A percentile compares a stretch with the other conserved stretches of the same genome.
These are phyloP conservation scores for Aspergillus alliaceus DNA, from an alignment of 2,329 filamentous ascomycete genomes.

Conservation along the genomic window DNA sequence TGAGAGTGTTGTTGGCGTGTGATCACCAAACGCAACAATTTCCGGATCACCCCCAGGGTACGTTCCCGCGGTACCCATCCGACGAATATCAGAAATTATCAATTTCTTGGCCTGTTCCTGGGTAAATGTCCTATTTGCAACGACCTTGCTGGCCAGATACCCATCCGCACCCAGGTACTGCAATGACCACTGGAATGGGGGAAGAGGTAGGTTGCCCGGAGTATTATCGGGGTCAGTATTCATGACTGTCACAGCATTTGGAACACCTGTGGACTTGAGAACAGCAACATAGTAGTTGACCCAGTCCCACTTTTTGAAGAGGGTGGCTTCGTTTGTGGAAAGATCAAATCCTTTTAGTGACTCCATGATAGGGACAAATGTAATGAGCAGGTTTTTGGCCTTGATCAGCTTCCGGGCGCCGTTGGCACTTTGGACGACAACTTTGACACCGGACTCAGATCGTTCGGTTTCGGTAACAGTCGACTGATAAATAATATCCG, in stretches of 20 bases:
- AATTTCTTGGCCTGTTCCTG: constrained; percentile 11
- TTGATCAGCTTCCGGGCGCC: constrained; percentile 29
- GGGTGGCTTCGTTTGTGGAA: constrained; percentile 27
- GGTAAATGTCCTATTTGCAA: constrained; percentile 23
- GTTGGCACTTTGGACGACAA: constrained; percentile 26
- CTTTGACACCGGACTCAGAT: constrained; percentile 15
- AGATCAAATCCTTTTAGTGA: constrained; percentile 42
- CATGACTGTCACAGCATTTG: constrained; percentile 23
- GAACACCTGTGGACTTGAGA: constrained; percentile 40
- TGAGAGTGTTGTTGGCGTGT: constrained; percentile 39
- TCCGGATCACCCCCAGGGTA: constrained; percentile 20
- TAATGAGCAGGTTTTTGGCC: constrained; percentile 39
- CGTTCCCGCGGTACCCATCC: constrained; percentile 11
- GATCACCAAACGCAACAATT: constrained; percentile 37
- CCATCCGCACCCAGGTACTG: constrained; percentile 13
- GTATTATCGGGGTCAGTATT: constrained; percentile 25
- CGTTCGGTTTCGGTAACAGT: constrained; percentile 21
- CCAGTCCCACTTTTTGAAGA: constrained; percentile 41
- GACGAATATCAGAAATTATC: constrained; percentile 14
- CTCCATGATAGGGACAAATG: constrained; percentile 36
- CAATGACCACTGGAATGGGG: constrained; percentile 12
- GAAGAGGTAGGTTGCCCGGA: constrained; percentile 27
- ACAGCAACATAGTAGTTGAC: constrained; percentile 41
- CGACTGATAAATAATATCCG: constrained; percentile 27
- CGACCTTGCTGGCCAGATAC: constrained; percentile 11